Evolutionary conservation across 345 rosid species (phyloP), one percentile per base, ranked within the genome.

Genomic region (Cardiospermum halicacabum): DNA sequence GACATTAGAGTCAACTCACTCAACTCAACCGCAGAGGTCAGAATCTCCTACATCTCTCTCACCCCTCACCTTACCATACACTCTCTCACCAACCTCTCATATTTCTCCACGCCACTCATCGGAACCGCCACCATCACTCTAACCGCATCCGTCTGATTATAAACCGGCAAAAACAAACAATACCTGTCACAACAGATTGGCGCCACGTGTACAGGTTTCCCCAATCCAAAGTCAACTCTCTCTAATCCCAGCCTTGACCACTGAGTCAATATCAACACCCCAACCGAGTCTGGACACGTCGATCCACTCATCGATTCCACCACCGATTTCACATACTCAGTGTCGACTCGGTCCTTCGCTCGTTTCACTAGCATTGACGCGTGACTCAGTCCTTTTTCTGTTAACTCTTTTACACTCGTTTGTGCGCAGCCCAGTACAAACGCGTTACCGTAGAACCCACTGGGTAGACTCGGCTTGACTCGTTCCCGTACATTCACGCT

Each of bases 191-290:
- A 76, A 51, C 92, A 89, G 28, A 89, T 65, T 32, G 96, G 80
- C 1, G 88, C 94, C 59, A 87, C 86, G 24, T 84, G 81, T 34
- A 82, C 75, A 16, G 96, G 92, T 62, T 66, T 82, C 25, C 89
- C 96, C 53, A 89, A 62, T 25, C 96, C 96, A 2, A 92, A 84
- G 86, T 92, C 94, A 68, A 89, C 79, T 67, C 65, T 77, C 7
- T 92, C 95, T 30, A 92, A 69, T 37, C 96, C 98, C 53, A 92
- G 83, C 37, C 84, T 84, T 65, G 98, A 92, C 98, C 98, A 92
- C 49, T 92, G 92, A 36, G 96, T 85, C 72, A 87, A 4, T 48
- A 91, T 81, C 78, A 91, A 65, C 0, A 85, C 89, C 1, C 92
- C 94, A 0, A 83, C 92, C 12, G 87, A 78, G 88, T 84, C 96